A percentile compares a stretch with the other conserved stretches of the same genome.
Conservation (phyloP, 331 rosid species). For the Quercus tomentella region DNA sequence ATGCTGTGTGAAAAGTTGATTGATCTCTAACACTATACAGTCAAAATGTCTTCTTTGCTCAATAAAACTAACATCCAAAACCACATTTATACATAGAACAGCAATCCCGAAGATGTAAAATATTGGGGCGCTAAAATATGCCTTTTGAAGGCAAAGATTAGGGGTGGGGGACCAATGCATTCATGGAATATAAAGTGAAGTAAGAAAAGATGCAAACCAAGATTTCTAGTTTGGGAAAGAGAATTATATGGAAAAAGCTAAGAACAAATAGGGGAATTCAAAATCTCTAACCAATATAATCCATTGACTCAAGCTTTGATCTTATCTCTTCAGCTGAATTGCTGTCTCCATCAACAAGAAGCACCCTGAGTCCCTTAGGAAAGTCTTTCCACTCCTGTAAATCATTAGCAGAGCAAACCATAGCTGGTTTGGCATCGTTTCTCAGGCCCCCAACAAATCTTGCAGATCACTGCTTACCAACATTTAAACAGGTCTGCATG, state of each 20-base stretch:
- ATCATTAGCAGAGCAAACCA: constrained; percentile 97
- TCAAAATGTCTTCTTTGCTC: neutral
- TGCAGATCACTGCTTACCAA: constrained; percentile 22
- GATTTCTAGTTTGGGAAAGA: constrained; percentile 20
- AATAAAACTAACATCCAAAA: constrained; percentile 21
- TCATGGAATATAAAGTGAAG: constrained; percentile 17
- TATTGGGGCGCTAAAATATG: constrained; percentile 30
- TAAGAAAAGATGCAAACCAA: constrained; percentile 5
- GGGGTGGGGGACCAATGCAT: constrained; percentile 29
- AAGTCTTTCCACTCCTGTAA: constrained; percentile 93
- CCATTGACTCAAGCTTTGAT: constrained; percentile 81
- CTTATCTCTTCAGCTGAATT: constrained; percentile 70
- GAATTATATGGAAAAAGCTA: neutral
- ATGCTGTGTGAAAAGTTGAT: constrained; percentile 12
- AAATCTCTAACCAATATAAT: constrained; percentile 64
- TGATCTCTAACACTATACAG: neutral
- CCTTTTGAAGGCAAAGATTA: constrained; percentile 1
- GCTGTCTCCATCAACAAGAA: constrained; percentile 75
- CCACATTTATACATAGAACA: constrained; percentile 28
- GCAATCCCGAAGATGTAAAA: constrained; percentile 16
- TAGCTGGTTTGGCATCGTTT: constrained; percentile 98
- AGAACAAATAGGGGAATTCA: constrained; percentile 11
- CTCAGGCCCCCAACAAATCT: constrained; percentile 38
- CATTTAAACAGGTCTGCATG: constrained; percentile 42
- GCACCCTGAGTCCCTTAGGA: constrained; percentile 93